Percentiles rank a stretch among this genome's conserved stretches.
phyloP scores from a whole-genome alignment of 192 early-diverging fungal genomes.

The Coemansia sp. region DNA sequence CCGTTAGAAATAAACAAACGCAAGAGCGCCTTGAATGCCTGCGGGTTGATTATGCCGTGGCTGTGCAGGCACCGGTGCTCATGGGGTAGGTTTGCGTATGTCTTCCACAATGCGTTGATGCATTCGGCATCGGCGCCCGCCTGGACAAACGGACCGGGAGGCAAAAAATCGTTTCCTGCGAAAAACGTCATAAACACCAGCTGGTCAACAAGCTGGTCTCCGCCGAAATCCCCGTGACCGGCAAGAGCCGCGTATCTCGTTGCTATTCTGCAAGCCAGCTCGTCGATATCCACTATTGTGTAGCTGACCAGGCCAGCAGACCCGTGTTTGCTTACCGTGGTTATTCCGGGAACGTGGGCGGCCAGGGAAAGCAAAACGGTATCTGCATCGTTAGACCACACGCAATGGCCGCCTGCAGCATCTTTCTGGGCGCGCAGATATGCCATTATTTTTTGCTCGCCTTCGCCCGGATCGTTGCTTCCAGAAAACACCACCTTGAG shows the following conservation, averaged over 20 bases:
- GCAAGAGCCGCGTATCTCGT: not conserved
- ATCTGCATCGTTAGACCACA: conserved; percentile 97
- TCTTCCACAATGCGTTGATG: conserved; percentile 59
- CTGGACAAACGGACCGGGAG: conserved; percentile 59
- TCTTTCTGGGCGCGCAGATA: conserved; percentile 74
- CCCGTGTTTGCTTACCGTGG: conserved; percentile 86
- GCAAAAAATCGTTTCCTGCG: conserved; percentile 96
- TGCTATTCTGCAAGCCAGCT: conserved; percentile 21
- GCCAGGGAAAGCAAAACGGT: conserved; percentile 91
- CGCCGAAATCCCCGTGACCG: conserved; percentile 42
- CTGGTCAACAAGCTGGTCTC: conserved; percentile 84
- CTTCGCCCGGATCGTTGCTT: conserved; percentile 90
- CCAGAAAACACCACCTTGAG: conserved; percentile 91
- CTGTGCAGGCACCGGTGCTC: conserved; percentile 59
- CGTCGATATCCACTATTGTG: conserved; percentile 27
- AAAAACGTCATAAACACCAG: conserved; percentile 92
- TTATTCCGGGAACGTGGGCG: conserved; percentile 89
- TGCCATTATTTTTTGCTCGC: conserved; percentile 99
- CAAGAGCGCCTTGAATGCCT: conserved; percentile 50
- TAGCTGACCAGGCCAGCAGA: conserved; percentile 46
- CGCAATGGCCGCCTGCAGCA: conserved; percentile 61
- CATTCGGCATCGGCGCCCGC: conserved; percentile 57
- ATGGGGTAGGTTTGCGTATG: conserved; percentile 39
- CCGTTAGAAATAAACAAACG: conserved; percentile 41
- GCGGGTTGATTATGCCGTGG: conserved; percentile 55